Evolutionary conservation across 1,284 basidiomycete species (phyloP), one percentile per base, ranked within the genome.

Genomic region (Ceratobasidium papillatum): DNA sequence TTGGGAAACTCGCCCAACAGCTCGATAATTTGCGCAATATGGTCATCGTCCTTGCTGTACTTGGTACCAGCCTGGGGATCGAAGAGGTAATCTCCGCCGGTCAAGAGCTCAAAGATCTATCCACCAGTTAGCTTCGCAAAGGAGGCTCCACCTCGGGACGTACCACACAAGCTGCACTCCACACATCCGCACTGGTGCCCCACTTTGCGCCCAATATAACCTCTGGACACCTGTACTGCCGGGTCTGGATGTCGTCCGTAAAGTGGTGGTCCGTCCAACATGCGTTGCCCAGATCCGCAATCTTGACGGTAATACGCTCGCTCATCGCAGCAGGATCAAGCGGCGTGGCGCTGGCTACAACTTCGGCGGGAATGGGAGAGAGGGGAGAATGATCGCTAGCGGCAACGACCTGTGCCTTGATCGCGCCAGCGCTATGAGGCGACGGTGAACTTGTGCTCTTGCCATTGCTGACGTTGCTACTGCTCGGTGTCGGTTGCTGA

Each of bases 241-340:
- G 87, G 43, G 95, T 97, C 83, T 97, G 95, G 77, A 97, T 97
- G 81, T 96, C 95, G 80, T 97, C 94, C 59, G 95, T 97, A 77
- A 96, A 96, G 80, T 97, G 95, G 76, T 96, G 93, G 80, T 96
- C 93, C 41, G 84, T 83, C 84, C 84, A 86, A 77, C 86, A 87
- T 2, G 87, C 87, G 82, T 98, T 98, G 25, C 96, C 97, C 72
- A 99, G 84, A 86, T 99, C 98, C 41, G 97, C 97, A 81, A 99
- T 99, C 87, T 99, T 99, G 77, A 99, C 98, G 2, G 96, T 99
- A 78, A 99, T 98, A 80, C 91, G 90, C 82, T 98, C 96, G 87
- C 78, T 88, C 86, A 79, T 88, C 87, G 0, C 85, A 85, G 77
- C 84, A 83, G 1, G 86, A 85, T n/a, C 86, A 86, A 12, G 85